phyloP scores from a whole-genome alignment of 805 yeast species.

The Candida adriatica region DNA sequence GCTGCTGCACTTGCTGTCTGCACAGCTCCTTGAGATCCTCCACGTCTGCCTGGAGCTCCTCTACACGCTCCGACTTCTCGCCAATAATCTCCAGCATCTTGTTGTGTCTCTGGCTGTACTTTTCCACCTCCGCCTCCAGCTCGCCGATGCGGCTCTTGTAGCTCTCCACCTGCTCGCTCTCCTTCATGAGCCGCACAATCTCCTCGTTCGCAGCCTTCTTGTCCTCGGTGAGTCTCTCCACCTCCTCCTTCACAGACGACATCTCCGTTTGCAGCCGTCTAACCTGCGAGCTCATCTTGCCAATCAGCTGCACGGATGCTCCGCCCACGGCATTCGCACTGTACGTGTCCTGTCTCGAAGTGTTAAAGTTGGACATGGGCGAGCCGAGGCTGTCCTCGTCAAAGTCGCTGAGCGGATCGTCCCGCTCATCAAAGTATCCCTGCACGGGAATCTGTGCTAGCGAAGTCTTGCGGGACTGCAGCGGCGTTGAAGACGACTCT shows the following conservation, averaged over 20 bases:
- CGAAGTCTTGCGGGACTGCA: constrained; percentile 13
- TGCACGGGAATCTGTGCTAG: constrained; percentile 2
- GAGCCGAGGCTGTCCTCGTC: constrained; percentile 13
- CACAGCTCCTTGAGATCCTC: constrained; percentile 81
- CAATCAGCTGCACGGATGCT: constrained; percentile 53
- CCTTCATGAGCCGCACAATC: constrained; percentile 50
- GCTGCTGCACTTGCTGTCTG: constrained; percentile 77
- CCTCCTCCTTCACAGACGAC: constrained; percentile 55
- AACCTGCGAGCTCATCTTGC: constrained; percentile 69
- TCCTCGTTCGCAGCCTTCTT: constrained; percentile 66
- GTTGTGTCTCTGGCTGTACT: constrained; percentile 31
- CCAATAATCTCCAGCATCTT: constrained; percentile 69
- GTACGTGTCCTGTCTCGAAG: constrained; percentile 5
- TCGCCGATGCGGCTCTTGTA: constrained; percentile 31
- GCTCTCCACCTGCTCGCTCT: constrained; percentile 38
- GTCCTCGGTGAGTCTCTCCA: constrained; percentile 43
- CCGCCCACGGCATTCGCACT: constrained; percentile 12
- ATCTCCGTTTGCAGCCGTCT: constrained; percentile 78
- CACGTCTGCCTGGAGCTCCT: constrained; percentile 84
- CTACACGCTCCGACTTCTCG: constrained; percentile 80
- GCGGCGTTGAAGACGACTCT: constrained; percentile 42
- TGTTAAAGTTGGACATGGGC: constrained; percentile 15
- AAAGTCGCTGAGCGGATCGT: constrained; percentile 8
- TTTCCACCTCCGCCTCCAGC: constrained; percentile 28
- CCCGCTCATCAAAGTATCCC: constrained; percentile 11